These are phyloP conservation scores for Blepharisma stoltei DNA, from an alignment of 73 alveolate genomes.

Conservation along the genomic window DNA sequence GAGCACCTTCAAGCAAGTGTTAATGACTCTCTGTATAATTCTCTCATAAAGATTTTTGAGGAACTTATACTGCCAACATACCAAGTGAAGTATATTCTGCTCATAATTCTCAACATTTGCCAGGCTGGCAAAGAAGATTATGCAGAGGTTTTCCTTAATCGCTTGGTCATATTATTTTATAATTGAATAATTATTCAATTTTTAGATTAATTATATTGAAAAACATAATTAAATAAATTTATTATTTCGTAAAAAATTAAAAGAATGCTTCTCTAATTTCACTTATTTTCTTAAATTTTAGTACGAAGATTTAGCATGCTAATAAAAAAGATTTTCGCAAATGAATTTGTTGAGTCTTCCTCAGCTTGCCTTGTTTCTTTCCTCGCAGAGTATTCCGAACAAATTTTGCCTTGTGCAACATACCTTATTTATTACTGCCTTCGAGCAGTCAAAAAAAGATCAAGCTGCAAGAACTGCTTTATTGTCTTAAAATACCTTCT, in stretches of 20 bases:
- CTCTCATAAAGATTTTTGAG: not conserved
- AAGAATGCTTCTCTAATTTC: too few species aligned
- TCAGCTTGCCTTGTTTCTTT: not conserved
- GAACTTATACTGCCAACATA: constrained; percentile 5
- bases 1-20: not conserved
- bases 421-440: constrained; percentile 7
- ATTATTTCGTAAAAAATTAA: too few species aligned
- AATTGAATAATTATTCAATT: too few species aligned
- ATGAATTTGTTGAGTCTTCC: not conserved
- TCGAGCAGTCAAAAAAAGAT: not conserved
- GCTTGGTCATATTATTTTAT: too few species aligned
- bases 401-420: not conserved
- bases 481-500: not conserved
- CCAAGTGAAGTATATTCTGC: constrained; percentile 1
- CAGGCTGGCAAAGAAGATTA: not conserved
- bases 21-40: not conserved
- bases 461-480: not conserved
- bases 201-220: too few species aligned
- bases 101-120: not conserved
- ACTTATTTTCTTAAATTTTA: too few species aligned
- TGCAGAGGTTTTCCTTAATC: constrained; percentile 16
- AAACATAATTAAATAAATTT: too few species aligned
- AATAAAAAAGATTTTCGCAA: not conserved
- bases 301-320: too few species aligned
- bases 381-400: not conserved